phyloP scores from a whole-genome alignment of 2,329 filamentous ascomycete genomes.

The Nemania sp. region DNA sequence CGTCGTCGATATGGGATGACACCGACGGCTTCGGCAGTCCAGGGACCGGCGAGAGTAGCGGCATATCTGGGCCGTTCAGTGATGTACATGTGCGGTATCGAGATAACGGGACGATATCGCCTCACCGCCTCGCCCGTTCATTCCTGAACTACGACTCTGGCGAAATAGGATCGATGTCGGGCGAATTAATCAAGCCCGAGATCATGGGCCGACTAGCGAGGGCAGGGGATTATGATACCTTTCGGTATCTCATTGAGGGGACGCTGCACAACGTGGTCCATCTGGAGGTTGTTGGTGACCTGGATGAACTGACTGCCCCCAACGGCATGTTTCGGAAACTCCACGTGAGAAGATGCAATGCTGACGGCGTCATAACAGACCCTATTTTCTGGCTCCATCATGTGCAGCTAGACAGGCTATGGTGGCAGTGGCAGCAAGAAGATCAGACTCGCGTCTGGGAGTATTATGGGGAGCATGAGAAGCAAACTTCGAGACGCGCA shows the following conservation, averaged over 20 bases:
- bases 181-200: constrained; percentile 10
- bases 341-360: neutral
- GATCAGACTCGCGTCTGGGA: neutral
- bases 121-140: constrained; percentile 4
- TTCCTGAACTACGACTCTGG: constrained; percentile 10
- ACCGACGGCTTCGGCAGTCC: neutral
- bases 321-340: neutral
- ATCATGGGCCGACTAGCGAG: constrained; percentile 10
- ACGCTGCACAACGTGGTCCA: constrained; percentile 11
- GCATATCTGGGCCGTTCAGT: constrained; percentile 7
- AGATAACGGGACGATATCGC: constrained; percentile 1
- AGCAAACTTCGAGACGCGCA: no score
- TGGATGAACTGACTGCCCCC: constrained; percentile 9
- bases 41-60: neutral
- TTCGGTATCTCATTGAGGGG: constrained; percentile 8
- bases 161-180: constrained; percentile 10
- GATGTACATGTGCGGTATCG: constrained; percentile 6
- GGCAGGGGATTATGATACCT: constrained; percentile 6
- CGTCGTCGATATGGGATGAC: constrained; percentile 9
- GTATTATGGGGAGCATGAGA: no score
- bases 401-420: constrained; percentile 12
- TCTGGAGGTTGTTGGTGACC: constrained; percentile 8
- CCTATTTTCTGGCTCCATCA: constrained; percentile 16
- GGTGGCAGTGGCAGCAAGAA: constrained; percentile 10
- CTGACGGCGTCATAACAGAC: neutral